These are phyloP conservation scores for Dendrobium chrysotoxum DNA, from an alignment of 106 monocot genomes.

Conservation along the genomic window DNA sequence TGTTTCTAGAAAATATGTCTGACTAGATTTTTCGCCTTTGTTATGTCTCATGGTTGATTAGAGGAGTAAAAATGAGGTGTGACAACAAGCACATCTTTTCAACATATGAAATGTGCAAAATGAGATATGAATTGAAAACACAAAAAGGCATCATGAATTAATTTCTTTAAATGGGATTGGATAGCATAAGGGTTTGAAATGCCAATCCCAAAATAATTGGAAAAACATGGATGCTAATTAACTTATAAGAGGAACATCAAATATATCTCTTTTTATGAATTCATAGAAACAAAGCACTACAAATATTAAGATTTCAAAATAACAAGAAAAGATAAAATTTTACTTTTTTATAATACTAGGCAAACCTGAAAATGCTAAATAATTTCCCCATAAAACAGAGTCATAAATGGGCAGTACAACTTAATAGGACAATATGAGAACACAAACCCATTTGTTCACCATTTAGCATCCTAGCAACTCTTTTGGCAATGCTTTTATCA, in stretches of 20 bases:
- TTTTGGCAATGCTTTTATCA: conserved; percentile 75
- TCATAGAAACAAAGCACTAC: too few relatives aligned
- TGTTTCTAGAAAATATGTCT: too few relatives aligned
- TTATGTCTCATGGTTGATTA: too few relatives aligned
- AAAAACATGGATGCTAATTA: background rate
- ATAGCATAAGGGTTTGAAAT: background rate
- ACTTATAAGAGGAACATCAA: background rate
- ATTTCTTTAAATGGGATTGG: background rate
- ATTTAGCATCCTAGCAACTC: conserved; percentile 74
- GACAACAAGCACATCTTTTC: background rate
- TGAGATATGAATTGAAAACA: background rate
- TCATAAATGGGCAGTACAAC: background rate
- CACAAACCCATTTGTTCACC: conserved; percentile 83
- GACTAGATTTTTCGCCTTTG: too few relatives aligned
- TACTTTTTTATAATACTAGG: background rate
- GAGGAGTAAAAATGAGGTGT: too few relatives aligned
- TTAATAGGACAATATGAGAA: background rate
- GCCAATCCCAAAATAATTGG: background rate
- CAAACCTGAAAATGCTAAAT: background rate
- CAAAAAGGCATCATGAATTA: background rate
- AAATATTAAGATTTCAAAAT: too few relatives aligned
- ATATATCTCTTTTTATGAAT: too few relatives aligned
- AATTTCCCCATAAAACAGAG: background rate
- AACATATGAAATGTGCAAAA: background rate
- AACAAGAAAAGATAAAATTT: too few relatives aligned